Evolutionary conservation across 2,329 filamentous ascomycete species (phyloP), one percentile per base, ranked within the genome.

Genomic region (Pestalotiopsis sp.): DNA sequence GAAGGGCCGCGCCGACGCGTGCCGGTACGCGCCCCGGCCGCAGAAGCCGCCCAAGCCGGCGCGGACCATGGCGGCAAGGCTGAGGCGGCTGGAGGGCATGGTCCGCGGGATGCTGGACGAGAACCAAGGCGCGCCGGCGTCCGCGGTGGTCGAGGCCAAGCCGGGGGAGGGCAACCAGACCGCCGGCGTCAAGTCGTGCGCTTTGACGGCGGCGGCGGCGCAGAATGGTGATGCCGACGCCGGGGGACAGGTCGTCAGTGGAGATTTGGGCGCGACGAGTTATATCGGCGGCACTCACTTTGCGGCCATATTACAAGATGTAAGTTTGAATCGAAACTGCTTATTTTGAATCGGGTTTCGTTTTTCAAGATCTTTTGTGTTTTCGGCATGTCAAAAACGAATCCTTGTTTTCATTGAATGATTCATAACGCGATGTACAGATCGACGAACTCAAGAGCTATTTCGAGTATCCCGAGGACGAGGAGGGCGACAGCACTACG

Each of bases 241-340:
- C 4, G 67, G 71, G 1, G 84, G 81, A 0, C 80, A 85, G 66
- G 80, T 88, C 6, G 79, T 88, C 23, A 77, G 79, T 25, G 80
- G 83, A 2, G 75, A 80, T 45, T 77, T 62, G 36, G 59, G 78
- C 64, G 81, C 80, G 11, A 83, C 82, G 57, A 86, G 83, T 4
- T 90, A 88, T 71, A 83, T 90, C 4, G 87, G 88, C 1, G 87
- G 87, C 3, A 89, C 87, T 59, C 87, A 90, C 69, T 88, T 87
- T 71, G 85, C 88, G 79, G 87, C 87, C 2, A 88, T 90, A 76
- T 77, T 90, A 12, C 85, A 89, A 73, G 86, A 90, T 79, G 87
- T 89, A 72, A 81, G 84, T 78, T 36, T 36, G 7, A 36, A 2
- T 36, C 2, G 7, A 36, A 36, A 36, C 7, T 36, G 31, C 31